These are phyloP conservation scores for Mycena galericulata DNA, from an alignment of 768 basidiomycete genomes.

Conservation along the genomic window DNA sequence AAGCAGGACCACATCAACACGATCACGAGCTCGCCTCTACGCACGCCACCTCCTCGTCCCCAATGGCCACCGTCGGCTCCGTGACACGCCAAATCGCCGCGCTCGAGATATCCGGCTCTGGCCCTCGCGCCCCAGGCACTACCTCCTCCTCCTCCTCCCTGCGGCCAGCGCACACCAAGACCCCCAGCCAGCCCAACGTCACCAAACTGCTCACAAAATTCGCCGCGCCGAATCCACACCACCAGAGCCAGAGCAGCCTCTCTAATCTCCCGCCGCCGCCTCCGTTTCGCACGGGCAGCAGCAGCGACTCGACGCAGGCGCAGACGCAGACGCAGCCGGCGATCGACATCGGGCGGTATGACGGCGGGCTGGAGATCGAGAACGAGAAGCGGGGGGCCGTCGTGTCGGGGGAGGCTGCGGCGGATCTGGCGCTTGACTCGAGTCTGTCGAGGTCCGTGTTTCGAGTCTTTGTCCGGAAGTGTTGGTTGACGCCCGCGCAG, in stretches of 20 bases:
- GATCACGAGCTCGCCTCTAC: constrained; percentile 1
- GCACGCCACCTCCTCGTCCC: not conserved
- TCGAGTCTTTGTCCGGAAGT: not conserved
- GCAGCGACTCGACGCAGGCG: too few species aligned
- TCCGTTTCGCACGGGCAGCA: constrained; percentile 48
- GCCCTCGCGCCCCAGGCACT: constrained; percentile 47
- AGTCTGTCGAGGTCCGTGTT: constrained; percentile 74
- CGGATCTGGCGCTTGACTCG: constrained; percentile 87
- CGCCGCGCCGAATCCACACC: constrained; percentile 73
- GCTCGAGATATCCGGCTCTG: constrained; percentile 73
- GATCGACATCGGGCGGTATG: constrained; percentile 90
- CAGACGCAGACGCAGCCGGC: constrained; percentile 49
- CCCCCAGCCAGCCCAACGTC: constrained; percentile 69
- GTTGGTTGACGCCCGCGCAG: constrained; percentile 46
- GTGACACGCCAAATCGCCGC: constrained; percentile 78
- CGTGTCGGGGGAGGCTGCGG: constrained; percentile 82
- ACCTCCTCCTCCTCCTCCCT: constrained; percentile 43
- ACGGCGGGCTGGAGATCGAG: constrained; percentile 96
- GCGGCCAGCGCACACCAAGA: constrained; percentile 59
- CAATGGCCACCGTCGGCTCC: constrained; percentile 63
- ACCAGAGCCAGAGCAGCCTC: constrained; percentile 38
- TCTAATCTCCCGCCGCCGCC: constrained; percentile 41
- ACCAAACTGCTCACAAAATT: constrained; percentile 82
- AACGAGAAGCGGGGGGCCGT: constrained; percentile 82
- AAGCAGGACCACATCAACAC: constrained; percentile 7